Base-by-base conservation (phyloP, 345 rosid species). In the Barbarea vulgaris region DNA sequence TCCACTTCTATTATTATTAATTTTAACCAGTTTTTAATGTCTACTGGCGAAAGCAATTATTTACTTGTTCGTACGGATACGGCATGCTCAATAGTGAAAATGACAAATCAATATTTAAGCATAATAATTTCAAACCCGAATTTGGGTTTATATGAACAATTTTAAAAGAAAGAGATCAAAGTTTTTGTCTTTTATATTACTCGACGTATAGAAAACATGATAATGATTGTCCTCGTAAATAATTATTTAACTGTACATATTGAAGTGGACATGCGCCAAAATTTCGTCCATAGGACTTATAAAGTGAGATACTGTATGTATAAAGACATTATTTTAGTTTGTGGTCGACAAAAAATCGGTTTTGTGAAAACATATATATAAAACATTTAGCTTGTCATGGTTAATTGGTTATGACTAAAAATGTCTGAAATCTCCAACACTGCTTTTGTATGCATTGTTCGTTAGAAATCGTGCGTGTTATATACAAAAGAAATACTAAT, bases 31-130 rank as follows among this genome's bases (percentile, higher is more conserved):
- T 25, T 53, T 28, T 55, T 3, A 53, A 25, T 53, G 11, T 13
- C 34, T 14, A 25, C 58, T 13, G 33, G 60, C 4, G 36, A 30
- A 55, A n/a, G 21, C 61, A 56, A 37, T 60, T 37, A 21, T 60
- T 9, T 36, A 6, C 11, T 14, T 47, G 41, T 47, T 48, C 27
- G 57, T 48, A 48, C 70, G 57, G 30, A 17, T 12, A 48, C 19
- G 12, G 30, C 57, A 48, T 48, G 70, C 57, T 31, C 70, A 19
- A 18, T 33, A 31, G 12, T 48, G 57, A 48, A 19, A 64, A 18
- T 46, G 56, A 64, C 69, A 47, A 30, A 28, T 14, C 54, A 64
- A 47, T 64, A 64, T 28, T 28, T 31, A 47, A 65, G 7, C 27
- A 47, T 17, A 30, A 48, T 7, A 31, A 50, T 8, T 50, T 66